Percentiles rank a stretch among this genome's conserved stretches.
These are phyloP conservation scores for Isatis tinctoria DNA, from an alignment of 345 rosid genomes.

Conservation along the genomic window DNA sequence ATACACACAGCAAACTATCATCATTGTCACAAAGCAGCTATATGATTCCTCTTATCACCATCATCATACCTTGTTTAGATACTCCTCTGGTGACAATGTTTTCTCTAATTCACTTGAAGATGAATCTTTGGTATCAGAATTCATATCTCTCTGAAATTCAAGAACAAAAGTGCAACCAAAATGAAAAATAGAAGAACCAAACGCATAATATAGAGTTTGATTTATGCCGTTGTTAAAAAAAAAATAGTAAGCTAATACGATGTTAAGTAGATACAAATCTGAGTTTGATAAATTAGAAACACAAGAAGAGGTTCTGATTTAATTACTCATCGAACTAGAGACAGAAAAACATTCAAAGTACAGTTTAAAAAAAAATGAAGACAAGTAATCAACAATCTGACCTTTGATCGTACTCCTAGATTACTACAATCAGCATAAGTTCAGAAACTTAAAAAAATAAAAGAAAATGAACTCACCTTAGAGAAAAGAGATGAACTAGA, in stretches of 20 bases:
- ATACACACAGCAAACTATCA: neutral
- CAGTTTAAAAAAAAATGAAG: neutral
- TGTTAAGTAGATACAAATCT: neutral
- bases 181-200: neutral
- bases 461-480: neutral
- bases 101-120: slow-evolving; percentile 13
- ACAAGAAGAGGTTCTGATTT: neutral
- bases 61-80: slow-evolving; percentile 23
- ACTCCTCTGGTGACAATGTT: slow-evolving; percentile 16
- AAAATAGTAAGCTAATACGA: neutral
- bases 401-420: neutral
- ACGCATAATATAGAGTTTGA: neutral
- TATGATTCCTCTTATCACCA: neutral
- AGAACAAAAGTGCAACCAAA: neutral
- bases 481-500: neutral
- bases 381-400: neutral
- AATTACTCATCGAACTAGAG: neutral
- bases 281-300: neutral
- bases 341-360: neutral
- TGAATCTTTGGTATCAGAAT: slow-evolving; percentile 2
- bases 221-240: neutral
- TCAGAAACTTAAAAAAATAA: neutral
- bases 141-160: slow-evolving; percentile 27
- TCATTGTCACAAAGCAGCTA: neutral
- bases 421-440: neutral